Conservation (phyloP, 164 flowering plant species). For the Aristolochia californica region DNA sequence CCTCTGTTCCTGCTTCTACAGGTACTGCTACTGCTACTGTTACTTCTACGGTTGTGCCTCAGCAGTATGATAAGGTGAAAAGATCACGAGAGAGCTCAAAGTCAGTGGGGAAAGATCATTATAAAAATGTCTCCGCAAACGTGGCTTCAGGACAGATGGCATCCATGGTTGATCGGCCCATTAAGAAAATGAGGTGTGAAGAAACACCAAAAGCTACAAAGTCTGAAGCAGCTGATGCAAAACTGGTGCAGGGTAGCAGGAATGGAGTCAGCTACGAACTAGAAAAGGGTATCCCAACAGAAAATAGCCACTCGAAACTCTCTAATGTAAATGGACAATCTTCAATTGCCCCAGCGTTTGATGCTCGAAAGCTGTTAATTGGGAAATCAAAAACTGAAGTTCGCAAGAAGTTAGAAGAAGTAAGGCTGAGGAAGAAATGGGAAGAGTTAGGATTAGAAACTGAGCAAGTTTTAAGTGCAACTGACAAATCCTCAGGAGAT, state of each 20-base stretch:
- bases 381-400: constrained; percentile 64
- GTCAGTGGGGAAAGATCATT: constrained; percentile 37
- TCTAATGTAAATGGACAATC: constrained; percentile 16
- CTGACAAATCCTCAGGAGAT: background rate
- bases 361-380: constrained; percentile 57
- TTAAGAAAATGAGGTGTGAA: constrained; percentile 19
- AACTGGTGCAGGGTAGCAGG: background rate
- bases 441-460: background rate
- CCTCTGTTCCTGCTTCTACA: constrained; percentile 42
- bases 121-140: constrained; percentile 22
- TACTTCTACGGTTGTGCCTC: constrained; percentile 42
- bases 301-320: background rate
- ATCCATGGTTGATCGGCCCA: constrained; percentile 1
- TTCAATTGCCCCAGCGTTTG: constrained; percentile 45
- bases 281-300: background rate
- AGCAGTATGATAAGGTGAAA: constrained; percentile 42
- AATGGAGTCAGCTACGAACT: background rate
- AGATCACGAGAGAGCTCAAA: constrained; percentile 44
- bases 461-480: too few relatives aligned
- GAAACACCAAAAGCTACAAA: constrained; percentile 6
- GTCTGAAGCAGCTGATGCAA: background rate
- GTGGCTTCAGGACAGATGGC: background rate
- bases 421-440: constrained; percentile 22
- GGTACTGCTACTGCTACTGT: constrained; percentile 41
- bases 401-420: constrained; percentile 50